Conservation (phyloP, 208 protist genomes). For the Strigomonas culicis region DNA sequence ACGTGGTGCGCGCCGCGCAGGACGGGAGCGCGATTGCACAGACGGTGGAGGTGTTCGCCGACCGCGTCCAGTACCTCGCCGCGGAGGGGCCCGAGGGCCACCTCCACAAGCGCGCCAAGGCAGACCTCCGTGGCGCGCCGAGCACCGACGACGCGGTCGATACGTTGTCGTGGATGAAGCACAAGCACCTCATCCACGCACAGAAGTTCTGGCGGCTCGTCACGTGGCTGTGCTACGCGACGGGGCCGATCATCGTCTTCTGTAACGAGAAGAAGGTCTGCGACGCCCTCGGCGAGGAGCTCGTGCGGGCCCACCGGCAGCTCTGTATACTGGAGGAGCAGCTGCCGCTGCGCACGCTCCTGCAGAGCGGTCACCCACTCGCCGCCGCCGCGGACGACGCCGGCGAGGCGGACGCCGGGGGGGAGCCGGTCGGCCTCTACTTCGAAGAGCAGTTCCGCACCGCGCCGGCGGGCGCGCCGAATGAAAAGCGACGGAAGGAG, state of each 20-base stretch:
- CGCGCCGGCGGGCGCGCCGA: not conserved
- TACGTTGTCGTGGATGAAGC: not conserved
- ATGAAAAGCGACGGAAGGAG: too few relatives aligned
- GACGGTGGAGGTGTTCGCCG: slow-evolving; percentile 62
- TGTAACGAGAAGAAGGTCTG: slow-evolving; percentile 72
- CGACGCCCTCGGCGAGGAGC: slow-evolving; percentile 61
- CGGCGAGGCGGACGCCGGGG: not conserved
- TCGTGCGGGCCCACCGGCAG: slow-evolving; percentile 51
- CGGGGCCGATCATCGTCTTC: slow-evolving; percentile 69
- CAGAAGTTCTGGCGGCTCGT: slow-evolving; percentile 76
- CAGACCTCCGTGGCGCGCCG: not conserved
- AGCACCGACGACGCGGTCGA: not conserved
- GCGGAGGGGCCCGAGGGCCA: not conserved
- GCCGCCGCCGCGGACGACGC: not conserved
- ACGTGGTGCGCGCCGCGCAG: slow-evolving; percentile 59
- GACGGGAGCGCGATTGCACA: slow-evolving; percentile 65
- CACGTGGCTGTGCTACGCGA: slow-evolving; percentile 54
- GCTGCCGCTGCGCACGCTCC: slow-evolving; percentile 26
- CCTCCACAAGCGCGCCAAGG: not conserved
- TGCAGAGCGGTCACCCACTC: slow-evolving; percentile 3
- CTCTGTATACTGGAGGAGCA: slow-evolving; percentile 35
- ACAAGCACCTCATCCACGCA: slow-evolving; percentile 43
- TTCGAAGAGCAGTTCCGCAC: not conserved
- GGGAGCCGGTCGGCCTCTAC: too few relatives aligned
- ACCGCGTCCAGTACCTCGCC: not conserved